Evolutionary conservation across 768 basidiomycete species (phyloP), one percentile per base, ranked within the genome.

Genomic region (Rhodotorula kratochvilovae): DNA sequence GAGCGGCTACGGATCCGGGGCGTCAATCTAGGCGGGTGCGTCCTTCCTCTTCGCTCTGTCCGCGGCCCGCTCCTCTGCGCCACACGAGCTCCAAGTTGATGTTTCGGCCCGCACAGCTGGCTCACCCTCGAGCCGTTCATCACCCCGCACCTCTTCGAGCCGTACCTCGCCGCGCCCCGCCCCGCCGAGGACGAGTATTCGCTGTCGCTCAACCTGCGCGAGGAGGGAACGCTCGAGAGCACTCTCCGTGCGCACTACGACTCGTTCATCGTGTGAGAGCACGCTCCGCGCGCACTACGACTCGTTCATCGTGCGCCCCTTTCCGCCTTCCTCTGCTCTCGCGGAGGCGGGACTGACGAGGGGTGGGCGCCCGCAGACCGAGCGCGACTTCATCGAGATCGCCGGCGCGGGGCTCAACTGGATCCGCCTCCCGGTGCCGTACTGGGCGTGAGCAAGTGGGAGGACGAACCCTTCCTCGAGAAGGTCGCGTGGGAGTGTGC

Each of bases 371-470:
- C 16, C 36, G 45, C 76, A 94, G 91, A 98, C 94, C 46, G 95
- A 98, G 79, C 81, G 89, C 78, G 95, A 98, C 79, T 96, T 97
- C 78, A 92, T 92, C 21, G 82, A 89, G 74, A 94, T 98, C 67
- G 93, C 95, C 45, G 89, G 84, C 33, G 95, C 94, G 21, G 96
- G 96, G 36, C 86, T 99, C 69, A 96, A 95, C 81, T 96, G 87
- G 77, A 86, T 97, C 71, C 89, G 94, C 56, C 90, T 98, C 50
- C 90, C 95, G 2, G 79, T 98, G 59, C 87, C 89, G 0, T 97
- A 85, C 80, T 98, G 96, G 95, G 92, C 91, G 5, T 99, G 72
- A 90, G 92, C 77, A 87, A 85, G 11, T 85, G 87, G 55, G 53
- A 82, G 33, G 84, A 83, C 35, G 96, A 99, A 80, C 91, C 92